phyloP scores from a whole-genome alignment of 495 filamentous ascomycete species.

The Lindgomyces ingoldianus region DNA sequence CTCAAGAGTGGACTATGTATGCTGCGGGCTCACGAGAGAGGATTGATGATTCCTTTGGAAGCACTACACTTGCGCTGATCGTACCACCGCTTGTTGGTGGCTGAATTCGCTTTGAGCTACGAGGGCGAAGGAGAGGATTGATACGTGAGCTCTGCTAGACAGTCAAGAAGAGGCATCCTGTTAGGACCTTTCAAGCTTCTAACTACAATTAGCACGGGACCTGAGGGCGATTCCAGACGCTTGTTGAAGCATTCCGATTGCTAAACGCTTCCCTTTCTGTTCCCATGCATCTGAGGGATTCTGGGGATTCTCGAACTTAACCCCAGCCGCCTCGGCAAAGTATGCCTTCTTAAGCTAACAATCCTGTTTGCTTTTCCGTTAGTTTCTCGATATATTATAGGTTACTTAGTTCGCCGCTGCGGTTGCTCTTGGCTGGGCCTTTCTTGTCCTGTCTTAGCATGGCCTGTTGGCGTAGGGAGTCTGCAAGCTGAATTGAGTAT shows the following conservation, averaged over 20 bases:
- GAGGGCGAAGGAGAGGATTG: not conserved
- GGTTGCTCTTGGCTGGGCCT: not conserved
- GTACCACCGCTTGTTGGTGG: too few relatives aligned
- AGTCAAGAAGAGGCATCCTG: not conserved
- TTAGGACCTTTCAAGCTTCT: conserved; percentile 7
- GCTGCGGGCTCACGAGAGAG: not conserved
- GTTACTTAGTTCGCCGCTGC: not conserved
- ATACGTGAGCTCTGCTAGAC: not conserved
- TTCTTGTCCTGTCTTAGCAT: conserved; percentile 7
- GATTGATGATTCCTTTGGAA: too few relatives aligned
- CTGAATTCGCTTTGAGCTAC: not conserved
- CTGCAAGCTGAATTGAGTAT: not conserved
- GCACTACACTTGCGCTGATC: too few relatives aligned
- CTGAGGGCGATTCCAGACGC: conserved; percentile 8
- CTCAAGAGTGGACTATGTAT: not conserved
- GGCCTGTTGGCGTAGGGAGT: conserved; percentile 1
- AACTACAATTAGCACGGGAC: not conserved
- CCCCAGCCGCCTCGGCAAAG: conserved; percentile 2
- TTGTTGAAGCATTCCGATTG: conserved; percentile 1
- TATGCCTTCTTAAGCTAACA: not conserved
- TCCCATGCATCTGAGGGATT: conserved; percentile 3
- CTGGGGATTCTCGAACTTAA: conserved; percentile 2
- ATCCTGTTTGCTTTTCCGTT: conserved; percentile 5
- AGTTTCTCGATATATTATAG: not conserved
- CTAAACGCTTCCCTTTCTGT: conserved; percentile 1